Evolutionary conservation across 2,329 filamentous ascomycete species (phyloP), one percentile per base, ranked within the genome.

Genomic region (Colletotrichum sp.): DNA sequence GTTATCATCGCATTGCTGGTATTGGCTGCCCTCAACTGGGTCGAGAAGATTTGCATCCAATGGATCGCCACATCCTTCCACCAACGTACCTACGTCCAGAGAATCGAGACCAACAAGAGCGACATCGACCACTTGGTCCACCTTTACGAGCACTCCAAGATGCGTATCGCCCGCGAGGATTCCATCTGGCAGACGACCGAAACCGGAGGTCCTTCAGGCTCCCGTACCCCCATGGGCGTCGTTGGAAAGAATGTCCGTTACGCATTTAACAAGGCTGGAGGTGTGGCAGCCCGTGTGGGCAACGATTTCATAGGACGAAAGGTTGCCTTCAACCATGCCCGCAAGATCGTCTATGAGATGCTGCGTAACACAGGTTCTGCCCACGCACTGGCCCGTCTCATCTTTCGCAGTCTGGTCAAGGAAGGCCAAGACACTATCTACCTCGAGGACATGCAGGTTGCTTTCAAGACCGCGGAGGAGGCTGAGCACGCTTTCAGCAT

Each of bases 11-110:
- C 95, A 4, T 82, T 98, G n/a, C 96, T 99, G 80, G 93, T 98
- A 16, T 91, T 95, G 77, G 91, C 93, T 0, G 88, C 92, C 4
- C 88, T 98, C 77, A 98, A 99, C 84, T 94, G 97, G 76, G 89
- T 94, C 69, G 96, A 98, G 84, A 99, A 98, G 88, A 94, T 98
- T 76, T 91, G 98, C 79, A 98, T 98, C 71, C 96, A 98, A 82
- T 93, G 98, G 86, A 98, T 99, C 79, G 96, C 96, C 36, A 96
- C 96, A 74, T 96, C 94, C 77, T 99, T 99, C 85, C 96, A 99
- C 83, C 89, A 95, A 74, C 92, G 96, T 61, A 98, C 96, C 0
- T 99, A 99, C 81, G 93, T 95, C 29, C 95, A 96, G 80, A 90
- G 96, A 19, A 98, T 98, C 80, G 95, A 97, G 77, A 90, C 96